A percentile compares a stretch with the other conserved stretches of the same genome.
Conservation (phyloP, 257 asterid species). For the Mitragyna speciosa region DNA sequence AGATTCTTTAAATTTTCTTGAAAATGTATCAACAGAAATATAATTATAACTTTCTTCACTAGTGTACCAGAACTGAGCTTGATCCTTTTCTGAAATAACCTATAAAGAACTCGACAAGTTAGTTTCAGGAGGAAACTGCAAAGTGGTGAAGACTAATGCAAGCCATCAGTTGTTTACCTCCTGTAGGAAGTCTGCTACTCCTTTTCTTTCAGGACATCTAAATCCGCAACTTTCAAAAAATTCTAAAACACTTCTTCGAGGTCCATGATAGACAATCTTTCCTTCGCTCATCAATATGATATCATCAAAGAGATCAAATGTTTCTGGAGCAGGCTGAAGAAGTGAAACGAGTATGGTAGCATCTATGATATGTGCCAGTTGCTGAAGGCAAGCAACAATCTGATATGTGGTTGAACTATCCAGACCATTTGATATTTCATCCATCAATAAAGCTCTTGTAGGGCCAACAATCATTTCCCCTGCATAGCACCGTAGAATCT, state of each 20-base stretch:
- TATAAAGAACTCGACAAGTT: constrained; percentile 16
- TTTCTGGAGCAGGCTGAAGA: constrained; percentile 68
- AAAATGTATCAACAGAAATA: constrained; percentile 35
- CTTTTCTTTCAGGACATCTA: constrained; percentile 53
- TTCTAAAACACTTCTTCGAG: constrained; percentile 31
- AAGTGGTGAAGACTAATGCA: not conserved
- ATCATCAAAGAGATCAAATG: constrained; percentile 59
- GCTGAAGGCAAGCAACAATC: constrained; percentile 46
- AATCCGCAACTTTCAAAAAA: constrained; percentile 50
- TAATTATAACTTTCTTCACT: constrained; percentile 35
- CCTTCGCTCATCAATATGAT: constrained; percentile 57
- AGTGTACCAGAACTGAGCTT: constrained; percentile 53
- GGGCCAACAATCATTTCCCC: constrained; percentile 65
- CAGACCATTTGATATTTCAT: constrained; percentile 57
- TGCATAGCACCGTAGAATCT: constrained; percentile 10
- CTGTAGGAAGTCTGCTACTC: constrained; percentile 36
- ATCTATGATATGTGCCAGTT: constrained; percentile 50
- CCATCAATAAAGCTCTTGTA: constrained; percentile 58
- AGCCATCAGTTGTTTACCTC: constrained; percentile 35
- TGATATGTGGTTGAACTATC: constrained; percentile 64
- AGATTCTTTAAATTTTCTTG: constrained; percentile 43
- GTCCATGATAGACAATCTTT: constrained; percentile 51
- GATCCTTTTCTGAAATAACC: constrained; percentile 59
- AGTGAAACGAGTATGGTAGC: constrained; percentile 55
- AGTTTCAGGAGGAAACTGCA: not conserved